Evolutionary conservation across 306 rosid genomes (phyloP).

Genomic region (Acacia crassicarpa): DNA sequence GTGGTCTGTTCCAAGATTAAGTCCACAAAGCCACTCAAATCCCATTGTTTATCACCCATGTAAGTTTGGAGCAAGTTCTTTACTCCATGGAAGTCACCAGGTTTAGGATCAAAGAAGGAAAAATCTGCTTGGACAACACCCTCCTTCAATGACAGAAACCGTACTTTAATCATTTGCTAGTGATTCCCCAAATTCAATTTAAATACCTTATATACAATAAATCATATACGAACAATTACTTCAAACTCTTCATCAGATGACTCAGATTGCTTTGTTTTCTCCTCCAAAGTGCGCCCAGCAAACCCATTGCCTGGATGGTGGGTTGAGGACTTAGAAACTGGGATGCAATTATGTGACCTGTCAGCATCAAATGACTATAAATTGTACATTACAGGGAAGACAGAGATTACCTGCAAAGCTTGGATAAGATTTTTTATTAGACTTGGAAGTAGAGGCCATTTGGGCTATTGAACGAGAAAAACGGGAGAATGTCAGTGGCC

Average conservation of each 20-base stretch:
- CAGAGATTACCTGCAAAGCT: constrained; percentile 29
- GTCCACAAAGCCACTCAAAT: constrained; percentile 75
- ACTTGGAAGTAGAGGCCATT: constrained; percentile 29
- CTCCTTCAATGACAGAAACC: constrained; percentile 53
- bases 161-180: constrained; percentile 11
- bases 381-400: constrained; percentile 31
- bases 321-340: neutral
- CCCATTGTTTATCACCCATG: constrained; percentile 73
- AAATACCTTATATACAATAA: neutral
- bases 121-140: constrained; percentile 80
- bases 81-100: constrained; percentile 80
- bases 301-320: constrained; percentile 42
- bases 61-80: constrained; percentile 78
- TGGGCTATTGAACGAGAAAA: constrained; percentile 60
- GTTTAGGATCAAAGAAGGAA: constrained; percentile 84
- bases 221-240: constrained; percentile 28
- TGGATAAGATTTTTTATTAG: constrained; percentile 25
- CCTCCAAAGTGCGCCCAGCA: constrained; percentile 28
- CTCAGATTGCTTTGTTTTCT: constrained; percentile 36
- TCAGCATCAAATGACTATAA: neutral
- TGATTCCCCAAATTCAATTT: neutral
- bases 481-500: constrained; percentile 64
- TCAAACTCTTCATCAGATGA: constrained; percentile 68
- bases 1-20: constrained; percentile 71
- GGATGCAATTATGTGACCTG: neutral